These are phyloP conservation scores for Neurospora cerealis DNA, from an alignment of 495 filamentous ascomycete genomes.

Conservation along the genomic window DNA sequence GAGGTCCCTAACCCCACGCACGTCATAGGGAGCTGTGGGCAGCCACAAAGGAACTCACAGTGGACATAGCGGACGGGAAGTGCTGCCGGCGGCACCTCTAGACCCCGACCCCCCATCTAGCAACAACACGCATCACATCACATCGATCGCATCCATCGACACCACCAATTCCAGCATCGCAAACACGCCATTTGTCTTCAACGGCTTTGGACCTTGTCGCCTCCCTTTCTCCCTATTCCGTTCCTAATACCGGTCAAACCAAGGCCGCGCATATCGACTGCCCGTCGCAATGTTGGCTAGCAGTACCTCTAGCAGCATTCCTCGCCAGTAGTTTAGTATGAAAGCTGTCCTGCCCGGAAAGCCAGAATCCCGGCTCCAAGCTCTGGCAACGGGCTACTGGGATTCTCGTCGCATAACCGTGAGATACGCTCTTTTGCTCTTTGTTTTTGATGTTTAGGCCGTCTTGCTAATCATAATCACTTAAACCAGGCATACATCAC, in stretches of 20 bases:
- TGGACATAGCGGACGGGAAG: not conserved
- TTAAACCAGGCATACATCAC: constrained; percentile 68
- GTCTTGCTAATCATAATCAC: not conserved
- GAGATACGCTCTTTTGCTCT: constrained; percentile 4
- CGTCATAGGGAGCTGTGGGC: not conserved
- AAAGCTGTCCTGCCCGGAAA: constrained; percentile 80
- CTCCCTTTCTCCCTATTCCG: not conserved
- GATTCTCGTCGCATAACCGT: constrained; percentile 72
- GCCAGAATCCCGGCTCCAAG: constrained; percentile 83
- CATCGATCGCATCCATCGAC: not conserved
- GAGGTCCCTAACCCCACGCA: not conserved
- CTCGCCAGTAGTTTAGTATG: constrained; percentile 27
- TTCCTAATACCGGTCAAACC: not conserved
- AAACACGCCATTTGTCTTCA: not conserved
- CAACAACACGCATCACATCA: not conserved
- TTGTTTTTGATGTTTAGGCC: not conserved
- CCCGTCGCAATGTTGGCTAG: not conserved
- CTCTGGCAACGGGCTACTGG: constrained; percentile 80
- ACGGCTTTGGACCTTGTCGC: not conserved
- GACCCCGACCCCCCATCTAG: not conserved
- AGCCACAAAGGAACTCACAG: not conserved
- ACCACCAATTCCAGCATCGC: not conserved
- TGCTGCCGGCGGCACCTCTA: not conserved
- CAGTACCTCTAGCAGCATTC: not conserved
- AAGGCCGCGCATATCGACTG: not conserved